A percentile compares a stretch with the other conserved stretches of the same genome.
phyloP scores from a whole-genome alignment of 805 yeast genomes.

The Metschnikowia arizonensis region DNA sequence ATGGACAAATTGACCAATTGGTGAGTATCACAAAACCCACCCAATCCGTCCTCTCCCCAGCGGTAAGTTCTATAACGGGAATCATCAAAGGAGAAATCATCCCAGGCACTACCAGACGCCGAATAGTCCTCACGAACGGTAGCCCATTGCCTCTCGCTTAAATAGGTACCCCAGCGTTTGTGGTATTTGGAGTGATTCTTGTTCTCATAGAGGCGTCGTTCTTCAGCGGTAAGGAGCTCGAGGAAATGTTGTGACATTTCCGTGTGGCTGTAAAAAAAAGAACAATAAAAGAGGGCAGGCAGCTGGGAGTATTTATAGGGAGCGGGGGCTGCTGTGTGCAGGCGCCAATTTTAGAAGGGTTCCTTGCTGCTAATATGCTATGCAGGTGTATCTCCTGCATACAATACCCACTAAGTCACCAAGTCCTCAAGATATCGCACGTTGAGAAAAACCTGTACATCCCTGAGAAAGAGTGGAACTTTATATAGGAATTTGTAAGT shows the following conservation, averaged over 20 bases:
- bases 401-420: too few species aligned
- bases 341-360: not conserved
- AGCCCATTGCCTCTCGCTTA: conserved; percentile 73
- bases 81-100: conserved; percentile 79
- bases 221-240: conserved; percentile 33
- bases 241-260: conserved; percentile 12
- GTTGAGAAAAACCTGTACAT: too few species aligned
- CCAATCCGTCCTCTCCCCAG: conserved; percentile 96
- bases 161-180: conserved; percentile 89
- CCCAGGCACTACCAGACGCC: conserved; percentile 85
- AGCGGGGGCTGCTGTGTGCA: not conserved
- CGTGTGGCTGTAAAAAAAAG: not conserved
- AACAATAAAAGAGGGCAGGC: too few species aligned
- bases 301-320: not conserved
- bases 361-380: conserved; percentile 1
- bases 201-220: conserved; percentile 32
- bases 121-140: conserved; percentile 88
- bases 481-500: too few species aligned
- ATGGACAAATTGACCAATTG: conserved; percentile 72
- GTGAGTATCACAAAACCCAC: conserved; percentile 82
- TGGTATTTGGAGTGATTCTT: conserved; percentile 49
- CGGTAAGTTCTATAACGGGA: conserved; percentile 76
- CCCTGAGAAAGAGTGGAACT: too few species aligned
- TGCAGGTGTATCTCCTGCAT: not conserved
- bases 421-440: too few species aligned